Evolutionary conservation across 139 green algal species (phyloP).

Genomic region (Auxenochlorella pyrenoidosa): DNA sequence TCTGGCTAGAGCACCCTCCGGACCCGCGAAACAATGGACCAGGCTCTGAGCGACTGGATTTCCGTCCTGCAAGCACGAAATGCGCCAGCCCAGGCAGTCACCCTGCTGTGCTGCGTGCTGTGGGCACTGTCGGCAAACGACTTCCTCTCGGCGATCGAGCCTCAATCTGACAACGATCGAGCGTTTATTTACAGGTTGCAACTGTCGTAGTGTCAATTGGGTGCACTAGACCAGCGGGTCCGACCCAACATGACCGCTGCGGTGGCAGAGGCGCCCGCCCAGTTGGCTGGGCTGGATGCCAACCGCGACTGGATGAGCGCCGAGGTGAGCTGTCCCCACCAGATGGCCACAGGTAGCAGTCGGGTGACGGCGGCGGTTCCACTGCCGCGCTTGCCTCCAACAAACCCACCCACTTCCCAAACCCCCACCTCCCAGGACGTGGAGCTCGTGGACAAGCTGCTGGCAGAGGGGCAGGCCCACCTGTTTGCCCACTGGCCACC

Average conservation of each 20-base stretch:
- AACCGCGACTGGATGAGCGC: not conserved
- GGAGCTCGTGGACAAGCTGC: constrained; percentile 44
- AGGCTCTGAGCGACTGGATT: not conserved
- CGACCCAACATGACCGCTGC: constrained; percentile 1
- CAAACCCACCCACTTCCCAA: not conserved
- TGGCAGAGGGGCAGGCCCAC: constrained; percentile 73
- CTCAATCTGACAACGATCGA: not conserved
- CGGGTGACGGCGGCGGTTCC: no score
- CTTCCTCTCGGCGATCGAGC: not conserved
- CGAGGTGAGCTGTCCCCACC: not conserved
- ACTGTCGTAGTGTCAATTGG: no score
- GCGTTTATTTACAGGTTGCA: not conserved
- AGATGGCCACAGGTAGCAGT: not conserved
- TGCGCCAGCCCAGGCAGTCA: not conserved
- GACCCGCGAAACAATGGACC: not conserved
- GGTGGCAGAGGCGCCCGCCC: not conserved
- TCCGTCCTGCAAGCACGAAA: not conserved
- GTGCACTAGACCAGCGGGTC: not conserved
- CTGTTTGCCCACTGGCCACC: constrained; percentile 81
- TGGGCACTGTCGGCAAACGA: not conserved
- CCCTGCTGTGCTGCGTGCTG: not conserved
- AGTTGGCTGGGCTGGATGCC: not conserved
- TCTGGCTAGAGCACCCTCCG: not conserved
- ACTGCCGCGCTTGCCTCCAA: not conserved
- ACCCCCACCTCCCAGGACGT: constrained; percentile 32